Evolutionary conservation across 257 asterid genomes (phyloP).

Genomic region (Primulina huaijiensis): DNA sequence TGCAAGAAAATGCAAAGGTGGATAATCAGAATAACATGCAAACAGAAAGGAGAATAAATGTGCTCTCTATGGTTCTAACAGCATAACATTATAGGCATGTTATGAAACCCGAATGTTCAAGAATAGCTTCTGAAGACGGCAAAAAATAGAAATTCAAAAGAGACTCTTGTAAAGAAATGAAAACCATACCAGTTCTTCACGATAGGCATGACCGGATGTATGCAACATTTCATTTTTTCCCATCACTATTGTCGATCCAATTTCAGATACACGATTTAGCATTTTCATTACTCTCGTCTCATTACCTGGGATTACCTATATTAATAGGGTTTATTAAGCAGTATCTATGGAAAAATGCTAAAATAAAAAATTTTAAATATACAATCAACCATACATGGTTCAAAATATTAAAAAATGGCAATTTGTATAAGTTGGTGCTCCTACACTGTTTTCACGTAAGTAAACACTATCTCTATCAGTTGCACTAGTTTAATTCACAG

Average conservation of each 20-base stretch:
- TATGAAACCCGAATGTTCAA: background rate
- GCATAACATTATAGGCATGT: conserved; percentile 7
- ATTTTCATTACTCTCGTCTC: conserved; percentile 95
- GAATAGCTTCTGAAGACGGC: conserved; percentile 16
- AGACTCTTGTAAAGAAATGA: conserved; percentile 21
- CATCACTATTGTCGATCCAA: conserved; percentile 90
- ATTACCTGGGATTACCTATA: conserved; percentile 96
- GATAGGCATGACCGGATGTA: conserved; percentile 97
- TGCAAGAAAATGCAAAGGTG: conserved; percentile 20
- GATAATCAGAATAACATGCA: conserved; percentile 16
- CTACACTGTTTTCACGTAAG: background rate
- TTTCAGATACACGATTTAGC: conserved; percentile 90
- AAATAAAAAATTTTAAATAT: background rate
- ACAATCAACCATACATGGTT: conserved; percentile 17
- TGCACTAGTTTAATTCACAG: background rate
- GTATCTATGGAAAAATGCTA: conserved; percentile 13
- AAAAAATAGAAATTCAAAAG: conserved; percentile 4
- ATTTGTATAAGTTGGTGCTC: background rate
- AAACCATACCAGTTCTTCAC: conserved; percentile 85
- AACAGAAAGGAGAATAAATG: conserved; percentile 21
- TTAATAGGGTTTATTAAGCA: conserved; percentile 28
- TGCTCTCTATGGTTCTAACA: conserved; percentile 15
- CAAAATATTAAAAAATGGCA: background rate
- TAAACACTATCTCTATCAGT: background rate
- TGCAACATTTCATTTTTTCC: conserved; percentile 91